Base-by-base conservation (phyloP, 2,329 filamentous ascomycete genomes). In the Emydomyces testavorans region DNA sequence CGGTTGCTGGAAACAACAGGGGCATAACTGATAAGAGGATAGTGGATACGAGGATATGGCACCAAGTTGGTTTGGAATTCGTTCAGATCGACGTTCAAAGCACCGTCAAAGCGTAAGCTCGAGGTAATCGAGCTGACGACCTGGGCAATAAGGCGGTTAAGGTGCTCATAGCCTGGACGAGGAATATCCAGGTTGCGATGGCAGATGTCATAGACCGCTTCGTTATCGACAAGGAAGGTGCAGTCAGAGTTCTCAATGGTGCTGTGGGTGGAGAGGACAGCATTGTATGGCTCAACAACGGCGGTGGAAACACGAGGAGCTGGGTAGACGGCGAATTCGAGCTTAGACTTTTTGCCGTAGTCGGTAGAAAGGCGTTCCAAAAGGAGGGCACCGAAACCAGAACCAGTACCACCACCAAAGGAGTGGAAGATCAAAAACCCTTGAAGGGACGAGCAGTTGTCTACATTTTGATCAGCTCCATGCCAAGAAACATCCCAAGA, bases 51-150 rank as follows among this genome's bases (percentile, higher is more conserved):
- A 57, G 90, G 90, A 75, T 96, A 98, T 53, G 90, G 90, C 54
- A 98, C 90, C 72, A 98, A 74, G 79, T 98, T 98, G 73, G 90
- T 98, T 80, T 98, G 90, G 85, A 98, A 98, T 77, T 98, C 90
- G 78, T 95, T 95, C 59, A 98, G 75, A 71, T 98, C 90, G 74
- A 98, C 92, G 74, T 98, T 98, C 62, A 98, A 85, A 59, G 92
- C 95, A 58, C 90, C 90, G 66, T 96, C 90, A 73, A 96, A 98
- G 67, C 90, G 89, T 64, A 98, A 88, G 58, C 90, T 96, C 57
- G 90, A 89, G 58, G 90, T 98, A 72, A 96, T 96, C 62, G 90
- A 96, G 46, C 89, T 95, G 61, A 98, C 92, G 60, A 98, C 90
- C 78, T 98, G 92, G 59, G 92, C 92, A 65, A 98, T 95, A 67